Evolutionary conservation across 2,329 filamentous ascomycete species (phyloP), one percentile per base, ranked within the genome.

Genomic region (Venturia pyrina): DNA sequence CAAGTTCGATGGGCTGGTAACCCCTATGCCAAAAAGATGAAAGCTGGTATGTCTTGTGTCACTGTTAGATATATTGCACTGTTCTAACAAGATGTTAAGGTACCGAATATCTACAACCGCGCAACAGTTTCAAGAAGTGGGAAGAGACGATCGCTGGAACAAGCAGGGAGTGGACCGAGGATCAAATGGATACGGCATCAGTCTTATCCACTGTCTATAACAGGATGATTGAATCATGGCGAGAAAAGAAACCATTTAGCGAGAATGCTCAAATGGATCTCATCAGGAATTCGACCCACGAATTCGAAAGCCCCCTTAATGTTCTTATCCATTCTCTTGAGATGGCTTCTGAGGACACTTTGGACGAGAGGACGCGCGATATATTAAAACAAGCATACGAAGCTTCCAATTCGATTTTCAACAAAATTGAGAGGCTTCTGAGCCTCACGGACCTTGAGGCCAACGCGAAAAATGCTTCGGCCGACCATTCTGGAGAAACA

Each of bases 111-210:
- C 60, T 62, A 2, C 40, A 62, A 24, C 60, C 60, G 3, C 34
- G 60, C 13, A 43, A 62, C n/a, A 62, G 60, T 46, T 62, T 62
- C 60, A 62, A 62, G 17, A 62, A 62, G 15, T 62, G 60, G 60
- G 43, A 43, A 44, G 60, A 62, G n/a, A 62, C 37, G 11, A 62
- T 62, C 13, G 43, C 60, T n/a, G 60, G 60, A 7, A 62, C 43
- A 3, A 43, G 40, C n/a, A 46, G 37, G 24, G 40, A 62, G 43
- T 62, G 60, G 60, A 62, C 60, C 10, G 19, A 44, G 15, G 60
- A 62, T 7, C 60, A 62, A n/a, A 37, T 59, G 53, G 53, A 59
- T 21, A 59, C 53, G 13, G 53, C 53, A 34, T 59, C 32, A 19
- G 32, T 59, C 11, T 37, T 59, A 21, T 59, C 53, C 5, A 59